Evolutionary conservation across 495 filamentous ascomycete genomes (phyloP).

Genomic region (Choiromyces venosus): DNA sequence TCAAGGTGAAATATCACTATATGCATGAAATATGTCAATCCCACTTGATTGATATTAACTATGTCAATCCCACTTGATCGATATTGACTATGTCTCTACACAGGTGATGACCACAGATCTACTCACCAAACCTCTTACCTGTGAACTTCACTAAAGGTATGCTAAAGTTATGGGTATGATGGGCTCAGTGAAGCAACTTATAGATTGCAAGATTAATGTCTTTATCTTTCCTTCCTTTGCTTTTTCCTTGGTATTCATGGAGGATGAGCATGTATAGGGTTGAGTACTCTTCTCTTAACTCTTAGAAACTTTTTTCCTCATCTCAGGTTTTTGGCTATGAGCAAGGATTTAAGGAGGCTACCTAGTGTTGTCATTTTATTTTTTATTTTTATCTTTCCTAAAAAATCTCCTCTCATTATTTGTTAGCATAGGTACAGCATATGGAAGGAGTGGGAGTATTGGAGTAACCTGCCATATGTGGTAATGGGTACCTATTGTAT

Average conservation of each 20-base stretch:
- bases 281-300: background rate
- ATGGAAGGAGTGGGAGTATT: too few relatives aligned
- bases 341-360: too few relatives aligned
- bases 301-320: too few relatives aligned
- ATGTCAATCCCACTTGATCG: background rate
- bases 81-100: background rate
- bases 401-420: too few relatives aligned
- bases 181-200: background rate
- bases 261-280: background rate
- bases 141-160: background rate
- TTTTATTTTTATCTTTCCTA: too few relatives aligned
- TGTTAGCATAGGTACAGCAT: too few relatives aligned
- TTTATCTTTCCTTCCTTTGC: background rate
- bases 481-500: too few relatives aligned
- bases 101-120: background rate
- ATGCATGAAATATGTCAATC: background rate
- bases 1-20: background rate
- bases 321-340: too few relatives aligned
- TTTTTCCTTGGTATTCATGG: background rate
- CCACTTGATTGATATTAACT: too few relatives aligned
- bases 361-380: too few relatives aligned
- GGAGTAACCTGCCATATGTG: too few relatives aligned
- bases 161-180: background rate
- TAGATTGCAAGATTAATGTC: background rate
- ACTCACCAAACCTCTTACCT: background rate